A percentile compares a stretch with the other conserved stretches of the same genome.
phyloP scores from a whole-genome alignment of 208 protist genomes.

The Borovskyia barvae region DNA sequence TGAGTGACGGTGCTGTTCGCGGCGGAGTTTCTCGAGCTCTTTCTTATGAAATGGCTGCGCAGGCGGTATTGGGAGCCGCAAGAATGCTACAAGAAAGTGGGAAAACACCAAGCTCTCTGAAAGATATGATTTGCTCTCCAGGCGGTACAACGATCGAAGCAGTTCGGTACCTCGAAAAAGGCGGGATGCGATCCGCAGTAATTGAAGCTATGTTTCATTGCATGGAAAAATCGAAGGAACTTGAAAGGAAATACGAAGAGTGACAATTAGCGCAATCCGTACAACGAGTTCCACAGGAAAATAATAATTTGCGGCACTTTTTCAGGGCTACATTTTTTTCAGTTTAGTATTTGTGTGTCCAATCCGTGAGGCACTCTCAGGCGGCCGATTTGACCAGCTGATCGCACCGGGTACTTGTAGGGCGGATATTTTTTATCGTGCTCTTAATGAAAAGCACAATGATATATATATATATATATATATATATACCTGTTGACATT shows the following conservation, averaged over 20 bases:
- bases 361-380: not conserved
- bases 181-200: constrained; percentile 82
- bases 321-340: too few relatives aligned
- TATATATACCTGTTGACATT: not conserved
- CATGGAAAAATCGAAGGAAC: constrained; percentile 83
- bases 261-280: constrained; percentile 3
- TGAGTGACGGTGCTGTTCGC: constrained; percentile 94
- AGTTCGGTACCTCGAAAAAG: constrained; percentile 90
- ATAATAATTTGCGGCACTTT: too few relatives aligned
- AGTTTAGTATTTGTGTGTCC: not conserved
- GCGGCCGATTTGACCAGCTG: not conserved
- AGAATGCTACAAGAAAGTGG: constrained; percentile 86
- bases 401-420: too few relatives aligned
- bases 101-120: constrained; percentile 77
- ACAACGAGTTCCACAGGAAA: too few relatives aligned
- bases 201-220: constrained; percentile 93
- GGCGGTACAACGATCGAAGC: constrained; percentile 96
- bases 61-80: constrained; percentile 91
- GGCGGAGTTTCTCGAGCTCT: constrained; percentile 84
- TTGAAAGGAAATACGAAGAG: constrained; percentile 60
- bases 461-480: too few relatives aligned
- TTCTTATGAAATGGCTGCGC: constrained; percentile 88
- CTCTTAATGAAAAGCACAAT: too few relatives aligned
- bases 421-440: too few relatives aligned
- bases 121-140: constrained; percentile 92